Percentiles rank a stretch among this genome's conserved stretches.
phyloP scores from a whole-genome alignment of 1,139 yeast genomes.

The Kodamaea arcana region DNA sequence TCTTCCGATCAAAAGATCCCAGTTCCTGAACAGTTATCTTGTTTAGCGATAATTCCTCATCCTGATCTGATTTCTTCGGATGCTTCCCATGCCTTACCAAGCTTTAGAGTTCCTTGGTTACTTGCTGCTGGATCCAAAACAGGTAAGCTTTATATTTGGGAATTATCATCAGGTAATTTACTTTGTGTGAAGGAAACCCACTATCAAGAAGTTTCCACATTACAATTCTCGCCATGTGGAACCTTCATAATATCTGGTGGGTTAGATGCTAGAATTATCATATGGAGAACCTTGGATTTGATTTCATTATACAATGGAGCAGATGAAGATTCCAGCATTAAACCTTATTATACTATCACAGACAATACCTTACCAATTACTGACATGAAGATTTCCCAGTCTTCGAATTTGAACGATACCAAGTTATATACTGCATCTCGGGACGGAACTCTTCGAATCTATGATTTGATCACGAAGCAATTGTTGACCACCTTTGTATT shows the following conservation, averaged over 20 bases:
- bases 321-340: conserved; percentile 19
- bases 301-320: conserved; percentile 30
- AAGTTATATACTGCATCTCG: conserved; percentile 66
- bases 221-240: conserved; percentile 63
- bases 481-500: conserved; percentile 70
- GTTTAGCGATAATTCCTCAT: conserved; percentile 50
- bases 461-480: conserved; percentile 42
- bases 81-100: conserved; percentile 16
- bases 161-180: conserved; percentile 70
- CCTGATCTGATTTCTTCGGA: conserved; percentile 13
- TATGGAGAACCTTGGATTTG: conserved; percentile 70
- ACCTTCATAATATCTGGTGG: conserved; percentile 72
- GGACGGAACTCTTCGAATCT: conserved; percentile 73
- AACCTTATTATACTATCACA: conserved; percentile 52
- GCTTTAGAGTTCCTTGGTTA: conserved; percentile 59
- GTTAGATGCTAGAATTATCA: conserved; percentile 70
- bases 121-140: conserved; percentile 66
- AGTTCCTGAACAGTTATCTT: conserved; percentile 71
- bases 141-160: conserved; percentile 86
- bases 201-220: conserved; percentile 66
- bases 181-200: conserved; percentile 76
- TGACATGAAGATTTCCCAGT: conserved; percentile 48
- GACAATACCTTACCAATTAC: conserved; percentile 78
- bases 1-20: conserved; percentile 80
- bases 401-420: conserved; percentile 54